Conservation (phyloP, 495 filamentous ascomycete species). For the Polyplosphaeria fusca region DNA sequence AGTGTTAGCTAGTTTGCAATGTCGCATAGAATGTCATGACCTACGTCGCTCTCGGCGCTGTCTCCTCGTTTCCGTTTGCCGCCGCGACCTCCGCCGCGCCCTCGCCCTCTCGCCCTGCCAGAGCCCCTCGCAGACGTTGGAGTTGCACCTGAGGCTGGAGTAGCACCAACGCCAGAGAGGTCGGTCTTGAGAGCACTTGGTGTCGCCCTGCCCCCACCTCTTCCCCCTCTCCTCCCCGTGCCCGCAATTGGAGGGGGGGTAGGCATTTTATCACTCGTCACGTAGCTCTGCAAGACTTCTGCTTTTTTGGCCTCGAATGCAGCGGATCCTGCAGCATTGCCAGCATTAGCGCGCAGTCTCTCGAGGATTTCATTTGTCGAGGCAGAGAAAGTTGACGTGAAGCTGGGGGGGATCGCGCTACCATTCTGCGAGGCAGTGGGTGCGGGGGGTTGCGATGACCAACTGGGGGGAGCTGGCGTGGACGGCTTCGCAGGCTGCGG, state of each 20-base stretch:
- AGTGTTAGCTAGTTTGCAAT: neutral
- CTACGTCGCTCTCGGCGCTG: conserved; percentile 31
- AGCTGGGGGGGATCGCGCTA: conserved; percentile 5
- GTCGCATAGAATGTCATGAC: neutral
- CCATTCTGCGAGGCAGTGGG: neutral
- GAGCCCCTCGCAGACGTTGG: conserved; percentile 21
- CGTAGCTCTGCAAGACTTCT: conserved; percentile 45
- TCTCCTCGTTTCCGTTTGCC: conserved; percentile 44
- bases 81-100: conserved; percentile 37
- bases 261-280: conserved; percentile 42
- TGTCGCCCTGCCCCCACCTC: conserved; percentile 45
- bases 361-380: conserved; percentile 35
- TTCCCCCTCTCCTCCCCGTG: conserved; percentile 27
- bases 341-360: conserved; percentile 26
- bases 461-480: neutral
- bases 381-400: conserved; percentile 31
- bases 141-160: conserved; percentile 12
- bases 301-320: conserved; percentile 46
- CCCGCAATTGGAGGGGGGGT: conserved; percentile 27
- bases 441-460: conserved; percentile 3
- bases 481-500: neutral
- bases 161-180: conserved; percentile 1
- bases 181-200: conserved; percentile 43
- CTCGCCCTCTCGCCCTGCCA: conserved; percentile 30
- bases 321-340: conserved; percentile 24